phyloP scores from a whole-genome alignment of 768 basidiomycete genomes.

The Trametes punicea region DNA sequence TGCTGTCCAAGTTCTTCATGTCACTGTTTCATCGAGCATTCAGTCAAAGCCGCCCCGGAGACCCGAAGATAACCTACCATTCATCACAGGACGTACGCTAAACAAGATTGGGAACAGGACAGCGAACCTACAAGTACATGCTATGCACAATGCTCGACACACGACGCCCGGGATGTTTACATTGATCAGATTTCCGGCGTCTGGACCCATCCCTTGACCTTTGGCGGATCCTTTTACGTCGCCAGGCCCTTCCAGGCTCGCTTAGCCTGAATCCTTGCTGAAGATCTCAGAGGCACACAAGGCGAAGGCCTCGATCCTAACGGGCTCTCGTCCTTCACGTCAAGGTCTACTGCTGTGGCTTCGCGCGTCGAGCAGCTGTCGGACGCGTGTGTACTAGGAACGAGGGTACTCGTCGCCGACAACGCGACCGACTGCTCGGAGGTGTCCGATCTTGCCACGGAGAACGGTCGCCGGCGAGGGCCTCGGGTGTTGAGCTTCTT shows the following conservation, averaged over 20 bases:
- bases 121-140: background rate
- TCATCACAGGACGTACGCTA: no score
- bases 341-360: background rate
- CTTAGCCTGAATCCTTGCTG: conserved; percentile 1
- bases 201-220: background rate
- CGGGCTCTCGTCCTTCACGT: background rate
- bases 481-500: background rate
- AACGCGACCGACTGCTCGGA: background rate
- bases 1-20: no score
- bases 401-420: background rate
- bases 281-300: background rate
- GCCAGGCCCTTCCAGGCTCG: background rate
- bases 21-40: no score
- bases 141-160: no score
- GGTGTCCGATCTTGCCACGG: background rate
- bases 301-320: no score
- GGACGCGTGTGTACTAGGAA: background rate
- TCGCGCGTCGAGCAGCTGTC: background rate
- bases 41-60: no score
- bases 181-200: background rate
- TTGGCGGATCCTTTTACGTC: background rate
- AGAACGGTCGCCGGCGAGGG: background rate
- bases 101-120: no score
- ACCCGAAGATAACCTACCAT: no score
- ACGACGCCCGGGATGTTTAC: no score